Conservation (phyloP, 208 protist species). For the Herpetomonas samuelpessoai region DNA sequence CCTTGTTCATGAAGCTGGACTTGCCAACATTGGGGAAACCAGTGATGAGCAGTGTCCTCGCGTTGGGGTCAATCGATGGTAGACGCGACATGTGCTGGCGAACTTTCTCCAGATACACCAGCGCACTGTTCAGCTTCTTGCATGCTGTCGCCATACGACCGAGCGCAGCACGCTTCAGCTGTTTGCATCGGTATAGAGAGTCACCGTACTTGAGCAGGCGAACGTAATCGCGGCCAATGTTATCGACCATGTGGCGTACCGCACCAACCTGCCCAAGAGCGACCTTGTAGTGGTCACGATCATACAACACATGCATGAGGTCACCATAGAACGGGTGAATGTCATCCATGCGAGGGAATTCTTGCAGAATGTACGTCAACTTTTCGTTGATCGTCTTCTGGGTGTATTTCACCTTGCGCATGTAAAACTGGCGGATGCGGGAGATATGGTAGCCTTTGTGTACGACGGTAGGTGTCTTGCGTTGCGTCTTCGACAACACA, state of each 20-base stretch:
- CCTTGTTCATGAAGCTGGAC: conserved; percentile 99
- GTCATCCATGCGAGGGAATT: conserved; percentile 97
- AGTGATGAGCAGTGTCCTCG: conserved; percentile 97
- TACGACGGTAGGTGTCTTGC: conserved; percentile 99
- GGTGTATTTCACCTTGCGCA: conserved; percentile 99
- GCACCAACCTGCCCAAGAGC: conserved; percentile 99
- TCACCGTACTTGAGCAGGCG: conserved; percentile 99
- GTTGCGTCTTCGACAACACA: conserved; percentile 98
- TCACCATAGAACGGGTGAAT: conserved; percentile 99
- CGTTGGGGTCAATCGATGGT: conserved; percentile 99
- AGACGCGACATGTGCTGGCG: conserved; percentile 99
- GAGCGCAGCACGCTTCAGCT: conserved; percentile 99
- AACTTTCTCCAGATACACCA: conserved; percentile 99
- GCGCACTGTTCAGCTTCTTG: conserved; percentile 93
- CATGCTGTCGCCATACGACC: conserved; percentile 99
- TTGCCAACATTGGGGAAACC: conserved; percentile 99
- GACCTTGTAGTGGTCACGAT: conserved; percentile 99
- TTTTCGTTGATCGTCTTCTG: conserved; percentile 98
- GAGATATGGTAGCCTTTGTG: conserved; percentile 99
- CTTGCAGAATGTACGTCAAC: conserved; percentile 95
- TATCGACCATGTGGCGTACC: conserved; percentile 97
- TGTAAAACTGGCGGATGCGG: conserved; percentile 99
- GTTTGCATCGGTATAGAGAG: conserved; percentile 99
- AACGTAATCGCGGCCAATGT: conserved; percentile 98
- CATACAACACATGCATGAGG: conserved; percentile 99